phyloP scores from a whole-genome alignment of 2,329 filamentous ascomycete genomes.

The Penicillium vulpinum region DNA sequence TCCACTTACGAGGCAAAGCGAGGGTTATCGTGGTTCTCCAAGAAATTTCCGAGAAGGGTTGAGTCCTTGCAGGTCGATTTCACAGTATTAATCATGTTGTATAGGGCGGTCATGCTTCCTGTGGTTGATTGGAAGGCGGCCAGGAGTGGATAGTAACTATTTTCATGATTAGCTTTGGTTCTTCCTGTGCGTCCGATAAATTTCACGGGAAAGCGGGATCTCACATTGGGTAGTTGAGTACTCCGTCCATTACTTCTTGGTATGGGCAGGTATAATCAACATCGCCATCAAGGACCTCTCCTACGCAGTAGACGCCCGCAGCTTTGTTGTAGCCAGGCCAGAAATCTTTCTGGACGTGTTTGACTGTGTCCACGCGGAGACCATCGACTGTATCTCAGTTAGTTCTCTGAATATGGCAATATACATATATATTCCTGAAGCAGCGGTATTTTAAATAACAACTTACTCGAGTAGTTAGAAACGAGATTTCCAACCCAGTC shows the following conservation, averaged over 20 bases:
- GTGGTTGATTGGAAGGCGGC: conserved; percentile 32
- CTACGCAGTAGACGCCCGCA: conserved; percentile 50
- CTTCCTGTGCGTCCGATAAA: not conserved
- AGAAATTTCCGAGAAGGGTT: conserved; percentile 53
- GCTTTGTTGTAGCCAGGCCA: conserved; percentile 44
- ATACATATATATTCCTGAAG: not conserved
- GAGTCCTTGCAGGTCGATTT: conserved; percentile 43
- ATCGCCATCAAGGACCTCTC: conserved; percentile 49
- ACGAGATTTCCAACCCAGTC: conserved; percentile 62
- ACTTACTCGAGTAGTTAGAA: conserved; percentile 60
- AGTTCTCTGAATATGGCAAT: not conserved
- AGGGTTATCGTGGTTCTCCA: conserved; percentile 62
- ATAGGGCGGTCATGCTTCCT: conserved; percentile 35
- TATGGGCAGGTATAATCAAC: conserved; percentile 45
- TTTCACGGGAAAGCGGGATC: not conserved
- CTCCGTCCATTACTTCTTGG: conserved; percentile 48
- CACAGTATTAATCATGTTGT: conserved; percentile 33
- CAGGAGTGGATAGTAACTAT: conserved; percentile 30
- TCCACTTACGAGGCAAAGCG: conserved; percentile 48
- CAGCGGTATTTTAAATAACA: no score
- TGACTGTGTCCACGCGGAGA: conserved; percentile 53
- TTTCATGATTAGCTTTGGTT: not conserved
- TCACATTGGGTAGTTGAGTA: conserved; percentile 51
- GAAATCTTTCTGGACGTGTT: conserved; percentile 51
- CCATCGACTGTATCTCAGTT: conserved; percentile 46